These are phyloP conservation scores for Saccharomyces hybrid DNA, from an alignment of 1,139 yeast genomes.

Conservation along the genomic window DNA sequence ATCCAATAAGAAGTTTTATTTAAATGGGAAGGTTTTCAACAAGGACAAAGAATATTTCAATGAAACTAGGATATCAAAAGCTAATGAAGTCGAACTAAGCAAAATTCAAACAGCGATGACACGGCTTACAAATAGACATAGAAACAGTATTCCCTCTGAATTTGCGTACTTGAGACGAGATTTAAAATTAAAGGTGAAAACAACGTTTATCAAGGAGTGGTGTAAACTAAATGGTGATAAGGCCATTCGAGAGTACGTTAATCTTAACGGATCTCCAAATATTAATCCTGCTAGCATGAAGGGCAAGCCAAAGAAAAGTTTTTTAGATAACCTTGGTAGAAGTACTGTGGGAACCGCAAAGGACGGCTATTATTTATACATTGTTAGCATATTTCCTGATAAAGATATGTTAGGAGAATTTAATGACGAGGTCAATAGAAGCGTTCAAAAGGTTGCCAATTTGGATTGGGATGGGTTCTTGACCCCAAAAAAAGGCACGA, in stretches of 20 bases:
- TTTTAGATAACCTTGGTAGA: constrained; percentile 9
- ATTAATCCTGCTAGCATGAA: constrained; percentile 8
- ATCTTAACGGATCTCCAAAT: not conserved
- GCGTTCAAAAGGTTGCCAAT: constrained; percentile 31
- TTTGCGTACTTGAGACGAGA: constrained; percentile 36
- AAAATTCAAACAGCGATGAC: constrained; percentile 1
- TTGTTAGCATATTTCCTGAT: constrained; percentile 37
- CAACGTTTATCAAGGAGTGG: constrained; percentile 30
- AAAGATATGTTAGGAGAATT: constrained; percentile 32
- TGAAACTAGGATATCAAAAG: constrained; percentile 5
- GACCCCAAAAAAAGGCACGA: constrained; percentile 3
- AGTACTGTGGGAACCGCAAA: constrained; percentile 21
- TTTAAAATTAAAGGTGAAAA: constrained; percentile 39
- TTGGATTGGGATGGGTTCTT: constrained; percentile 17
- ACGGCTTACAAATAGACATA: not conserved
- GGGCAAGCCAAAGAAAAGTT: not conserved
- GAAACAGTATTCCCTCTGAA: constrained; percentile 33
- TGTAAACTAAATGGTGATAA: constrained; percentile 16
- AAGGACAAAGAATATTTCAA: constrained; percentile 4
- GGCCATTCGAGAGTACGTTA: constrained; percentile 14
- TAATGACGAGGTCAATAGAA: constrained; percentile 29
- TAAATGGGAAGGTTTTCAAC: constrained; percentile 22
- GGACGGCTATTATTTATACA: constrained; percentile 45
- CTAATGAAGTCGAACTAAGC: constrained; percentile 7
- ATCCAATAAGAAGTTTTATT: constrained; percentile 22